Percentiles rank a stretch among this genome's conserved stretches.
Conservation (phyloP, 129 eudicot species). For the Centella asiatica region DNA sequence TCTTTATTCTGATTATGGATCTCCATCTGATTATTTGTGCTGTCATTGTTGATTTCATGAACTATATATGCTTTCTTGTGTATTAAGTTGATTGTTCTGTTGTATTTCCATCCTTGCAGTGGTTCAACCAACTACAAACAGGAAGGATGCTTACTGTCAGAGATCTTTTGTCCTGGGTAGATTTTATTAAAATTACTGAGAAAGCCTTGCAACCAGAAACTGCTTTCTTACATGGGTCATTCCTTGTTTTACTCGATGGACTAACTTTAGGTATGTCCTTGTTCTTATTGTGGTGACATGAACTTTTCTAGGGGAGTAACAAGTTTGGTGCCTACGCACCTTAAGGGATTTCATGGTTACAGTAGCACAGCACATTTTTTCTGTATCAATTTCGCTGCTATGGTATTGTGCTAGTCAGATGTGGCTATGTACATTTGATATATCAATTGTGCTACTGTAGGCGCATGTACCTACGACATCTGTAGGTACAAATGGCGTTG, state of each 20-base stretch:
- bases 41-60: not conserved
- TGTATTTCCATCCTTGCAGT: conserved; percentile 38
- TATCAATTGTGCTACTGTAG: too few species aligned
- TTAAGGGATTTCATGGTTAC: too few species aligned
- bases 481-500: too few species aligned
- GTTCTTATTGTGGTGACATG: not conserved
- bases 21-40: not conserved
- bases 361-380: too few species aligned
- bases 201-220: conserved; percentile 42
- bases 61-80: not conserved
- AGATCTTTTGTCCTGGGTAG: conserved; percentile 90
- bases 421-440: too few species aligned
- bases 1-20: not conserved
- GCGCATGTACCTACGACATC: too few species aligned
- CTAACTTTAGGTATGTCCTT: conserved; percentile 67
- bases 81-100: conserved; percentile 5
- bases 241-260: conserved; percentile 92
- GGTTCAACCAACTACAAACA: conserved; percentile 69
- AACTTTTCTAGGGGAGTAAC: conserved; percentile 4
- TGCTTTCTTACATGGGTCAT: conserved; percentile 80
- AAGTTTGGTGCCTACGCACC: too few species aligned
- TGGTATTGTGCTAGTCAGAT: too few species aligned
- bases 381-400: too few species aligned
- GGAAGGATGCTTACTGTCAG: conserved; percentile 86
- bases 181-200: conserved; percentile 54